phyloP scores from a whole-genome alignment of 2,329 filamentous ascomycete genomes.

The Pestalotiopsis sp. region DNA sequence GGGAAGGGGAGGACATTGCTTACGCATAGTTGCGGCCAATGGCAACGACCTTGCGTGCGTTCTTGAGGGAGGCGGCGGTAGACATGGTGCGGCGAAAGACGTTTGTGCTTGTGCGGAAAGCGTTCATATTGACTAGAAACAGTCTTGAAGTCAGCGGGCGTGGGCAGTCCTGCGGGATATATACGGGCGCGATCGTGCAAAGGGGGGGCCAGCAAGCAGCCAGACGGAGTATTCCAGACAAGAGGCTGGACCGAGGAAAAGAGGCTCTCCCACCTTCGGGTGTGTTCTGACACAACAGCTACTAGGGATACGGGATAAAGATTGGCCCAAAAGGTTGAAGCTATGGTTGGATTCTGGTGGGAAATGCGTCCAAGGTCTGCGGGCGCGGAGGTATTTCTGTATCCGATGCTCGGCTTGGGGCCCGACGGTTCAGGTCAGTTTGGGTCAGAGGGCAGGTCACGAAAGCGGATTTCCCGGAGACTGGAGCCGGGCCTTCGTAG shows the following conservation, averaged over 20 bases:
- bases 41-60: slow-evolving; percentile 80
- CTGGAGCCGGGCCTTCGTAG: neutral
- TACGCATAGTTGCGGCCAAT: slow-evolving; percentile 97
- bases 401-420: slow-evolving; percentile 17
- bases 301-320: slow-evolving; percentile 14
- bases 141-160: neutral
- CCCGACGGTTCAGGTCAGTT: neutral
- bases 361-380: neutral
- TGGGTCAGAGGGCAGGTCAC: neutral
- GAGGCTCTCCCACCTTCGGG: slow-evolving; percentile 9
- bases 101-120: neutral
- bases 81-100: slow-evolving; percentile 40
- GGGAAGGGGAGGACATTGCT: slow-evolving; percentile 32
- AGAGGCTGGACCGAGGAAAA: neutral
- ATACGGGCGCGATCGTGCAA: neutral
- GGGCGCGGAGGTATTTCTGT: slow-evolving; percentile 15
- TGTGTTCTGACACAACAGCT: slow-evolving; percentile 14
- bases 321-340: slow-evolving; percentile 2
- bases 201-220: neutral
- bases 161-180: slow-evolving; percentile 11
- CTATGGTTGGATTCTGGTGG: neutral
- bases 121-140: slow-evolving; percentile 27
- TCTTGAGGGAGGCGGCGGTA: slow-evolving; percentile 50
- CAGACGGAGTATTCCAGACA: neutral
- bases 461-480: slow-evolving; percentile 4